Conservation (phyloP, 352 stramenopile genomes). For the Phytophthora aleatoria region DNA sequence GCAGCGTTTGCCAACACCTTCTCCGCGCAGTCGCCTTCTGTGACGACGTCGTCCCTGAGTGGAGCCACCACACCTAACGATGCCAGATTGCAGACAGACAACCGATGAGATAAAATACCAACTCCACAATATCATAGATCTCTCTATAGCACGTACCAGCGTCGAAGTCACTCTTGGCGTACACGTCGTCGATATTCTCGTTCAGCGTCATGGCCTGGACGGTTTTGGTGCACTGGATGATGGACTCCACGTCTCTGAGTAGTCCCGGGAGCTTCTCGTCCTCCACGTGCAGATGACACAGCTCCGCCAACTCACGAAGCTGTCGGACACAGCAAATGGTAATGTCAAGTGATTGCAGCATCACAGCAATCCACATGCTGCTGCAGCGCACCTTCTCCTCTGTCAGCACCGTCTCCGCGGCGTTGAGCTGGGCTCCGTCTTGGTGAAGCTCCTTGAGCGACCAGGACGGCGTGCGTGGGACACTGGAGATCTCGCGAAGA, state of each 20-base stretch:
- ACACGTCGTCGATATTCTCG: slow-evolving; percentile 85
- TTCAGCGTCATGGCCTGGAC: slow-evolving; percentile 84
- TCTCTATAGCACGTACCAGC: slow-evolving; percentile 26
- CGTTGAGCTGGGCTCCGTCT: slow-evolving; percentile 45
- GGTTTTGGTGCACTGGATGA: slow-evolving; percentile 89
- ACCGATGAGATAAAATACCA: background rate
- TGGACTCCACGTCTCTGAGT: slow-evolving; percentile 84
- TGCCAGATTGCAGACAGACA: background rate
- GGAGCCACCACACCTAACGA: slow-evolving; percentile 42
- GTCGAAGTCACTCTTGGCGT: slow-evolving; percentile 67
- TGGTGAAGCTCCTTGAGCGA: slow-evolving; percentile 83
- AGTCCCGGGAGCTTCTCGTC: slow-evolving; percentile 69
- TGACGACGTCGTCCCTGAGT: slow-evolving; percentile 76
- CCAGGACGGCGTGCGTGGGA: slow-evolving; percentile 76
- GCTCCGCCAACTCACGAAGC: slow-evolving; percentile 77
- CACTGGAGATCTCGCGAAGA: slow-evolving; percentile 62
- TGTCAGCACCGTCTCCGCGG: slow-evolving; percentile 58
- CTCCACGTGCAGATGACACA: slow-evolving; percentile 84
- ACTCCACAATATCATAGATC: background rate
- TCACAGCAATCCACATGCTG: background rate
- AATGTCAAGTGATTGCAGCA: background rate
- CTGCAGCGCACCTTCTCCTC: slow-evolving; percentile 54
- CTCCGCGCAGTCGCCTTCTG: slow-evolving; percentile 74
- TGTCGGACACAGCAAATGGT: slow-evolving; percentile 12
- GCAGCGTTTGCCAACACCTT: slow-evolving; percentile 78